Conservation (phyloP, 805 yeast species). For the Spencermartinsiella europaea region DNA sequence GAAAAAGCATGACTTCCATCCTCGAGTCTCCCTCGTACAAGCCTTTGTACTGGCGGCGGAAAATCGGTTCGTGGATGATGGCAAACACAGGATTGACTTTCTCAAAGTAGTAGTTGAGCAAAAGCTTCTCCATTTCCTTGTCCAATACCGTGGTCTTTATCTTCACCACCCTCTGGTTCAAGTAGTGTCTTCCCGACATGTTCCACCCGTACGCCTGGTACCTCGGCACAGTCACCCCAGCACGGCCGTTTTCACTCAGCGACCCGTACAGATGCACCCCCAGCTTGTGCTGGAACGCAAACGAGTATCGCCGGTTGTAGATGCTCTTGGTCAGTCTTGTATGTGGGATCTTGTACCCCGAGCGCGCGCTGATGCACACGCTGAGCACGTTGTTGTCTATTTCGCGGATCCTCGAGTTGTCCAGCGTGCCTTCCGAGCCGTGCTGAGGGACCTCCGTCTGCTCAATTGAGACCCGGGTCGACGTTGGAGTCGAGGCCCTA, state of each 20-base stretch:
- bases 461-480: neutral
- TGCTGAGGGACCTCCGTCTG: neutral
- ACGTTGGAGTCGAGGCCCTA: no score
- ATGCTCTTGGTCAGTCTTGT: neutral
- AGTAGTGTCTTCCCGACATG: constrained; percentile 49
- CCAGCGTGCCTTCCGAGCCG: neutral
- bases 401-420: neutral
- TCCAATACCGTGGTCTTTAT: constrained; percentile 21
- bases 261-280: neutral
- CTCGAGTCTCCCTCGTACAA: constrained; percentile 27
- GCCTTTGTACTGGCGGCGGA: constrained; percentile 45
- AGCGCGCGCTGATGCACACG: neutral
- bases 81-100: constrained; percentile 51
- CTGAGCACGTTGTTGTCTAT: neutral
- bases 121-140: constrained; percentile 21
- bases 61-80: constrained; percentile 49
- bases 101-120: constrained; percentile 39
- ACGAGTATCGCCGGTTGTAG: constrained; percentile 1
- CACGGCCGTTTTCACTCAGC: neutral
- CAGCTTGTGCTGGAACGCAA: neutral
- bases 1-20: constrained; percentile 37
- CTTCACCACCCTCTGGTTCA: constrained; percentile 38
- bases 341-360: neutral
- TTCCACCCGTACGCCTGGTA: constrained; percentile 62
- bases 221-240: constrained; percentile 41